Conservation (phyloP, 805 yeast genomes). For the Candida oleophila region DNA sequence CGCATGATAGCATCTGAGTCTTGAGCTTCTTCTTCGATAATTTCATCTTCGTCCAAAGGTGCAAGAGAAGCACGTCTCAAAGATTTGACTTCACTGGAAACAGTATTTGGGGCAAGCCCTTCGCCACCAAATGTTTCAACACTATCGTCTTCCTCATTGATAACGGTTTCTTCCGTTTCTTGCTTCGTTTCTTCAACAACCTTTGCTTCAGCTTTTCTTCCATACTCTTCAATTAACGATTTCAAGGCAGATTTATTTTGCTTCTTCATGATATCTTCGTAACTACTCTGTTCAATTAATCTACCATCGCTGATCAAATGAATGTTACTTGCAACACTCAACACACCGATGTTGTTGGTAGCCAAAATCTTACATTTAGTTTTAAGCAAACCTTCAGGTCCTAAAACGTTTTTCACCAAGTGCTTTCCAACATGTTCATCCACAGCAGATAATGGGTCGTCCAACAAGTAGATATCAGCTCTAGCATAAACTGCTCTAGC, state of each 20-base stretch:
- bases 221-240: conserved; percentile 61
- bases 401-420: conserved; percentile 77
- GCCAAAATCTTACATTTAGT: conserved; percentile 77
- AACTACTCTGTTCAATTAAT: conserved; percentile 65
- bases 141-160: conserved; percentile 22
- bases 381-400: conserved; percentile 73
- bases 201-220: conserved; percentile 34
- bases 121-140: conserved; percentile 25
- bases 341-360: conserved; percentile 82
- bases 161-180: conserved; percentile 13
- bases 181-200: conserved; percentile 18
- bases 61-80: conserved; percentile 68
- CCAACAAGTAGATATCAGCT: conserved; percentile 86
- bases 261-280: conserved; percentile 47
- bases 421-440: conserved; percentile 96
- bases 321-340: conserved; percentile 70
- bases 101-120: conserved; percentile 29
- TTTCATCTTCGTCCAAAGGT: conserved; percentile 33
- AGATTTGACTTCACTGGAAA: conserved; percentile 29
- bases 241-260: conserved; percentile 47
- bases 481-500: conserved; percentile 96
- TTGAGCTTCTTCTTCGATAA: conserved; percentile 33
- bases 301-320: conserved; percentile 69
- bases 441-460: conserved; percentile 94
- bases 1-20: conserved; percentile 41